These are phyloP conservation scores for Suillus variegatus DNA, from an alignment of 768 basidiomycete species.

Conservation along the genomic window DNA sequence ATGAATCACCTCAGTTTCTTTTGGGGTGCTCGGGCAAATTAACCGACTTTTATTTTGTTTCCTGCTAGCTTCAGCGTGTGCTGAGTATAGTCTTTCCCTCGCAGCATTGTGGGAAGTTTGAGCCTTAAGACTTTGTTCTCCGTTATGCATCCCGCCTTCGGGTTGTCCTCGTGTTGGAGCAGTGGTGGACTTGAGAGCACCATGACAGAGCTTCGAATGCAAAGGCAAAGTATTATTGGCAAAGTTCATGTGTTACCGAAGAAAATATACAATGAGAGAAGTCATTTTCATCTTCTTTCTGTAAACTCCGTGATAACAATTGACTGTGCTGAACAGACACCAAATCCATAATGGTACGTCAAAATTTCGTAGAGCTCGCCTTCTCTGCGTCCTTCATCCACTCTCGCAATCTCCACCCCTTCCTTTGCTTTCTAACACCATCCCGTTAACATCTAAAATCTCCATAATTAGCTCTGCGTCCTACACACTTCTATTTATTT, in stretches of 20 bases:
- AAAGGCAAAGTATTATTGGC: slow-evolving; percentile 71
- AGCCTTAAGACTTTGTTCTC: background rate
- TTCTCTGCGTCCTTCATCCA: slow-evolving; percentile 53
- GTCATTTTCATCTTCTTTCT: background rate
- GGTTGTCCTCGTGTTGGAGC: slow-evolving; percentile 80
- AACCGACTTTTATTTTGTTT: slow-evolving; percentile 85
- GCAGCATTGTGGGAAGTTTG: slow-evolving; percentile 67
- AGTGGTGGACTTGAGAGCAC: slow-evolving; percentile 82
- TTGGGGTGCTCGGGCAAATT: slow-evolving; percentile 45
- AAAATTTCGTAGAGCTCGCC: slow-evolving; percentile 71
- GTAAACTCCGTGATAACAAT: background rate
- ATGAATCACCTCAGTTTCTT: background rate
- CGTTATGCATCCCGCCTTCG: slow-evolving; percentile 26
- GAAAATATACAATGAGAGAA: slow-evolving; percentile 73
- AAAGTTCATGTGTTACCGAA: slow-evolving; percentile 78
- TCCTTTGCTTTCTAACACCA: background rate
- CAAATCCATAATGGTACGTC: slow-evolving; percentile 69
- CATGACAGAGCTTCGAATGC: slow-evolving; percentile 60
- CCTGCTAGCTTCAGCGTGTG: slow-evolving; percentile 82
- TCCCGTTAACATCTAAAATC: background rate
- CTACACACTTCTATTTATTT: slow-evolving; percentile 27
- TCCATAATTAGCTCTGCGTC: background rate
- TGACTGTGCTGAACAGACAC: slow-evolving; percentile 48
- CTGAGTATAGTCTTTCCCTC: slow-evolving; percentile 86
- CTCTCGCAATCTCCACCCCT: slow-evolving; percentile 39